Conservation (phyloP, 108 stramenopile species). For the Epithemia pelagica region DNA sequence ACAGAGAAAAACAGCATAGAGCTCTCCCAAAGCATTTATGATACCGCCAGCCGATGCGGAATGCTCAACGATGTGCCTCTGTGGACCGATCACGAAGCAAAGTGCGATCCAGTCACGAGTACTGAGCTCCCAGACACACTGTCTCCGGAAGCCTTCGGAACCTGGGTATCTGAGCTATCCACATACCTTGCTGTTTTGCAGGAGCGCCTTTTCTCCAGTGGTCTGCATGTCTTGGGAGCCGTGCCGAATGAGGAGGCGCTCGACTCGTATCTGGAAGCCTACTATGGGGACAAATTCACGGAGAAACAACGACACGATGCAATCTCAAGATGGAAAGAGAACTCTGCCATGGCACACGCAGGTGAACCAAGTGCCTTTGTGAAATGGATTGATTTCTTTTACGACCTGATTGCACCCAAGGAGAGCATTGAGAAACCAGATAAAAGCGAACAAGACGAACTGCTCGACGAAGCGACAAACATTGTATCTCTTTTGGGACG, state of each 20-base stretch:
- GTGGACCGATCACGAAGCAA: neutral
- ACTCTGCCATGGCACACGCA: neutral
- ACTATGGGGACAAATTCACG: slow-evolving; percentile 42
- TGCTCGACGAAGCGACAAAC: slow-evolving; percentile 37
- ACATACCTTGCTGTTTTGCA: slow-evolving; percentile 52
- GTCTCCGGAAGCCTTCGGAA: slow-evolving; percentile 27
- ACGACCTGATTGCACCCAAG: neutral
- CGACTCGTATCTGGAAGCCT: slow-evolving; percentile 46
- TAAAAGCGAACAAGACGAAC: neutral
- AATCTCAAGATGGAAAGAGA: slow-evolving; percentile 11
- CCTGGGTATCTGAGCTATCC: slow-evolving; percentile 41
- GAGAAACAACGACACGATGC: slow-evolving; percentile 31
- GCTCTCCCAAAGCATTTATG: slow-evolving; percentile 41
- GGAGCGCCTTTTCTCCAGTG: slow-evolving; percentile 67
- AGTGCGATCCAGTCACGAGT: neutral
- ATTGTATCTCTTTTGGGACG: slow-evolving; percentile 46
- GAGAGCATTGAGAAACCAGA: neutral
- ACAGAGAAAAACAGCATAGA: slow-evolving; percentile 22
- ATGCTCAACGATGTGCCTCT: slow-evolving; percentile 46
- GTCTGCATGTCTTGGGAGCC: slow-evolving; percentile 49
- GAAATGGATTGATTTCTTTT: neutral
- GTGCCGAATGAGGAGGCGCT: slow-evolving; percentile 50
- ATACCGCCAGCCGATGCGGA: slow-evolving; percentile 31
- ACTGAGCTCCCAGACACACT: slow-evolving; percentile 10
- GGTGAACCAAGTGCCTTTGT: neutral